These are phyloP conservation scores for Rhodocollybia butyracea DNA, from an alignment of 768 basidiomycete genomes.

Conservation along the genomic window DNA sequence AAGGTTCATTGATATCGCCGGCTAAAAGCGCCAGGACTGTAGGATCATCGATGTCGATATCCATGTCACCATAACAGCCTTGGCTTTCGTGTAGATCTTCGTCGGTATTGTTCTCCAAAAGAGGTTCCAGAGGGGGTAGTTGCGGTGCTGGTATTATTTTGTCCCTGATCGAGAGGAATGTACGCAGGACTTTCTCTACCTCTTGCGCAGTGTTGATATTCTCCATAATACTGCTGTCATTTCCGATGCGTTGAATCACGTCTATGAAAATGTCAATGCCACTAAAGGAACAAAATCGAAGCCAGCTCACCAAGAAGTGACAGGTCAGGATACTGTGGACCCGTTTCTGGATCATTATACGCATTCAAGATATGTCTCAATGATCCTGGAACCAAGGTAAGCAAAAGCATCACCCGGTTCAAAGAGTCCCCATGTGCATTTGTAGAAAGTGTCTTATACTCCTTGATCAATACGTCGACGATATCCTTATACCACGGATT, in stretches of 20 bases:
- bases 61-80: slow-evolving; percentile 66
- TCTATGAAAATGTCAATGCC: slow-evolving; percentile 32
- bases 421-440: too few relatives aligned
- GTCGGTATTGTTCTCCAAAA: slow-evolving; percentile 11
- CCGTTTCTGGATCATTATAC: slow-evolving; percentile 17
- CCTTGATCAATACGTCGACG: slow-evolving; percentile 47
- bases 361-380: slow-evolving; percentile 50
- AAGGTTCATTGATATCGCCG: not conserved
- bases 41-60: slow-evolving; percentile 62
- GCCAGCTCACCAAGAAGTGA: slow-evolving; percentile 44
- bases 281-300: slow-evolving; percentile 30
- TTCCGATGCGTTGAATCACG: slow-evolving; percentile 52
- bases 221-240: slow-evolving; percentile 35
- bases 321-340: slow-evolving; percentile 57
- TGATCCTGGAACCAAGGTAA: slow-evolving; percentile 55
- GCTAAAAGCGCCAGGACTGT: slow-evolving; percentile 49
- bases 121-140: slow-evolving; percentile 23
- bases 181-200: slow-evolving; percentile 54
- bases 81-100: slow-evolving; percentile 36
- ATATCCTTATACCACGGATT: slow-evolving; percentile 67
- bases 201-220: slow-evolving; percentile 44
- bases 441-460: too few relatives aligned
- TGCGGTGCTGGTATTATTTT: slow-evolving; percentile 43
- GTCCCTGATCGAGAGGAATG: slow-evolving; percentile 58
- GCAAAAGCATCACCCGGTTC: slow-evolving; percentile 24